Evolutionary conservation across 2,329 filamentous ascomycete genomes (phyloP), one percentile per base, ranked within the genome.

Genomic region (Teratosphaeria viscida): DNA sequence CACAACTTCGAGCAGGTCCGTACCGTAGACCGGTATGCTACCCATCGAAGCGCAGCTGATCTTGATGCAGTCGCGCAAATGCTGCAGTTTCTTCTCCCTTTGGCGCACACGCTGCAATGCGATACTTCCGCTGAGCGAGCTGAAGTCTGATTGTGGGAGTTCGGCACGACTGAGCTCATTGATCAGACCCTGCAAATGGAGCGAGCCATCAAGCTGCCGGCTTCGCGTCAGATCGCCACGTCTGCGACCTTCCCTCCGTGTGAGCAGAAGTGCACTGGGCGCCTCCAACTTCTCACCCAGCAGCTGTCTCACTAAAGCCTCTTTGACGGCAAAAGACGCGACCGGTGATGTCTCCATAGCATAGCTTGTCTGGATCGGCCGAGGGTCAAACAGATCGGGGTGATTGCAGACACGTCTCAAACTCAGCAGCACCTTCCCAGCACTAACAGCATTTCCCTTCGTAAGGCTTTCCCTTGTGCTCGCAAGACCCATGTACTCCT

Each of bases 401-500:
- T 99, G 94, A 67, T 99, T 99, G 80, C 94, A 99, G 57, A 99
- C 95, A 73, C 97, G 96, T 55, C 94, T 86, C 57, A 99, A 80
- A 71, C 96, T 94, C 91, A 99, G 96, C 57, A 99, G 78, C 73
- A 95, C 97, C 72, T 96, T 96, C 75, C 97, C 97, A 72, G 99
- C 96, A 19, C 91, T 96, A 64, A 99, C 84, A 72, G 96, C 96
- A 69, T 97, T 99, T 32, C 94, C 94, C 1, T 90, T 95, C 2
- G 90, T 84, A 19, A 99, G 79, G 0, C 92, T 96, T 61, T 90
- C 88, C 64, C 90, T 86, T 0, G 94, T 97, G 67, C 96, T 90
- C 3, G 88, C 87, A 59, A 92, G 86, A 37, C 90, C 90, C 77
- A 99, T 85, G 74, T 97, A 99, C 1, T 92, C 92, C 74, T 99